phyloP scores from a whole-genome alignment of 108 stramenopile genomes.

The Stephanodiscus minutulus region DNA sequence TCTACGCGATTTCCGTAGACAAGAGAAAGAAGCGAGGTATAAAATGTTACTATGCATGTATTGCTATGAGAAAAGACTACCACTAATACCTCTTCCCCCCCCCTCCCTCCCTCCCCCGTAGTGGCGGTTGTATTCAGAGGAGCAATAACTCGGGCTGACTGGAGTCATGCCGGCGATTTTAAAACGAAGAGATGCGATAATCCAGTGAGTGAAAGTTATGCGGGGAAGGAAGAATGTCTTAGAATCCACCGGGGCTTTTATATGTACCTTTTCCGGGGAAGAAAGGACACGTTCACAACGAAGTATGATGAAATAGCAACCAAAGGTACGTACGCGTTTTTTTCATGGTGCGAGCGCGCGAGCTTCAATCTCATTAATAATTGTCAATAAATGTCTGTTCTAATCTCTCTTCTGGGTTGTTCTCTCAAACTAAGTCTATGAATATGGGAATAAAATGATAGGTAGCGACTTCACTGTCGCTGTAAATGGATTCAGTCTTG shows the following conservation, averaged over 20 bases:
- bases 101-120: too few relatives aligned
- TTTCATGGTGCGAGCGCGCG: background rate
- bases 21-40: slow-evolving; percentile 52
- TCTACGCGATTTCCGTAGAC: slow-evolving; percentile 67
- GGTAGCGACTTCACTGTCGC: slow-evolving; percentile 58
- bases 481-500: slow-evolving; percentile 67
- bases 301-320: slow-evolving; percentile 78
- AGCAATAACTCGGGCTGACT: slow-evolving; percentile 68
- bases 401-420: background rate
- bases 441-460: slow-evolving; percentile 58
- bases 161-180: slow-evolving; percentile 56
- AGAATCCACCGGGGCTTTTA: slow-evolving; percentile 64
- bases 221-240: slow-evolving; percentile 26
- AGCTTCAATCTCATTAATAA: background rate
- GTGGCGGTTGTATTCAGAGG: slow-evolving; percentile 74
- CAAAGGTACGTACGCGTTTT: slow-evolving; percentile 20
- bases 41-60: too few relatives aligned
- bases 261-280: slow-evolving; percentile 58
- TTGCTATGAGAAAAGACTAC: too few relatives aligned
- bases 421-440: slow-evolving; percentile 44
- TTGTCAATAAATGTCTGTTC: background rate
- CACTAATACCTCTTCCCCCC: too few relatives aligned
- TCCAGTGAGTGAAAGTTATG: slow-evolving; percentile 63
- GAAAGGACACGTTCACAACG: slow-evolving; percentile 65
- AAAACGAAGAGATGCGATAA: slow-evolving; percentile 47